Base-by-base conservation (phyloP, 352 stramenopile genomes). In the Blastocystis sp. region DNA sequence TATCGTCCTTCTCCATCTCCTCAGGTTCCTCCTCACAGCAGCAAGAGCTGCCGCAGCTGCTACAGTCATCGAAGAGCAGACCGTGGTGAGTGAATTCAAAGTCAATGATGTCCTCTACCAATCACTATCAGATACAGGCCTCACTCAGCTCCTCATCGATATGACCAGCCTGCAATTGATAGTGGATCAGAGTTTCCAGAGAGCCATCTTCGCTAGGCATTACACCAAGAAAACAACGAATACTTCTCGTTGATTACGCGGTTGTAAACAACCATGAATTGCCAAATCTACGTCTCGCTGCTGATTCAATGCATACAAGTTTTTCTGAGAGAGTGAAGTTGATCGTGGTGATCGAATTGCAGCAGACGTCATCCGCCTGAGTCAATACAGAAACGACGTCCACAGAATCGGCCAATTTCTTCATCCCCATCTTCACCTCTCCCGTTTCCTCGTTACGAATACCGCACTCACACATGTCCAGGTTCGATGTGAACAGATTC, bases 381-480 rank as follows among this genome's bases (percentile, higher is more conserved):
- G 4, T 64, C 4, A 21, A 21, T 18, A 64, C 29, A 63, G 21
- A 29, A 59, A 81, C 46, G 16, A 81, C 69, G 24, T 48, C 38
- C 32, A 42, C 40, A 14, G 29, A 40, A 32, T 81, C 48, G 21
- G 69, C 69, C 14, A 81, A 42, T 27, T 65, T 57, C 27, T 81
- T 57, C 69, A 81, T 81, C 6, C 40, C 69, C 49, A 24, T n/a
- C 48, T 29, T 63, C 42, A 81, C 69, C 16, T 81, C 69, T 18
- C 32, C 49, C 11, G 69, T 81, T 29, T 81, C 69, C 36, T 81
- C 69, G 42, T 81, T 64, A 3, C 46, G 44, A 65, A 81, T 64
- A 3, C 27, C 16, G 11, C 63, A 40, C 27, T 48, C 54, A 49
- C 24, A n/a, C 29, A 29, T 24, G 9, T 81, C 69, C 11, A 64